Conservation (phyloP, 2,329 filamentous ascomycete species). For the Botryotinia convoluta region DNA sequence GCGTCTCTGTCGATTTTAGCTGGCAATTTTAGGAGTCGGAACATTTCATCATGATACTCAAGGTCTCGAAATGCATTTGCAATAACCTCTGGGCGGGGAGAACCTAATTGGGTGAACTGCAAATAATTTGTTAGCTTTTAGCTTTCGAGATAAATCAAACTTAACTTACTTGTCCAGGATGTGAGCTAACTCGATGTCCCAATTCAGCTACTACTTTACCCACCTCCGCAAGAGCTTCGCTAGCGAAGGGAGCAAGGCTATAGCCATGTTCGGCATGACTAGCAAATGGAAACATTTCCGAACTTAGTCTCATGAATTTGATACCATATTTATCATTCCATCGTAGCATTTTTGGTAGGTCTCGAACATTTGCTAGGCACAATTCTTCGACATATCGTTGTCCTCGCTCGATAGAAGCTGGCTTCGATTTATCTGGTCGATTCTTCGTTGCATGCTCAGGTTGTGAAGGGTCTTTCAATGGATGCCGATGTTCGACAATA, state of each 20-base stretch:
- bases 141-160: not conserved
- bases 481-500: conserved; percentile 84
- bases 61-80: conserved; percentile 75
- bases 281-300: conserved; percentile 96
- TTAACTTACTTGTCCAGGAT: conserved; percentile 66
- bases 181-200: conserved; percentile 82
- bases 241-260: conserved; percentile 77
- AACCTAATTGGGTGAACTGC: conserved; percentile 84
- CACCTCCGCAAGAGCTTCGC: conserved; percentile 70
- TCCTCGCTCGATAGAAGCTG: conserved; percentile 64
- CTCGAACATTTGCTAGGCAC: conserved; percentile 76
- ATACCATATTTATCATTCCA: conserved; percentile 95
- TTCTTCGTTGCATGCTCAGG: conserved; percentile 85
- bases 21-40: conserved; percentile 72
- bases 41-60: conserved; percentile 83
- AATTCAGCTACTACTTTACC: conserved; percentile 74
- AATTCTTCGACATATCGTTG: conserved; percentile 72
- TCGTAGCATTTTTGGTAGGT: conserved; percentile 79
- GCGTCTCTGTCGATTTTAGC: conserved; percentile 79
- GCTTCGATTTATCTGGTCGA: conserved; percentile 70
- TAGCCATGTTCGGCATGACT: conserved; percentile 87
- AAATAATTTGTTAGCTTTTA: not conserved
- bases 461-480: conserved; percentile 69
- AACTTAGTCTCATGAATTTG: conserved; percentile 87
- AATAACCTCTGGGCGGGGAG: conserved; percentile 74